phyloP scores from a whole-genome alignment of 2,329 filamentous ascomycete species.

The Fusarium sp. region DNA sequence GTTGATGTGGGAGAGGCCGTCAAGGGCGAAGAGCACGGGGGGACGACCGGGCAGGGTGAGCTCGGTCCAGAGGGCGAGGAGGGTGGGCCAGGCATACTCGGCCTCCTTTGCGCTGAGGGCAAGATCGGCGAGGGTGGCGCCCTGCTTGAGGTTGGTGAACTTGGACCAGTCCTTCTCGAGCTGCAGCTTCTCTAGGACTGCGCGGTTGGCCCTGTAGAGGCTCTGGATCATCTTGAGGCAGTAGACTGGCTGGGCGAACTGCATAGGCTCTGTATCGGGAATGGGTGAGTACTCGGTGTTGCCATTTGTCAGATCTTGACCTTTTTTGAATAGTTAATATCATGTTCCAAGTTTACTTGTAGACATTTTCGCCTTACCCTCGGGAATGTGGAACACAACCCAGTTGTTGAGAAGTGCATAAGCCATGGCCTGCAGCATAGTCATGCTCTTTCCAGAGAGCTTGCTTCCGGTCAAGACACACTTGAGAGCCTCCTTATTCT shows the following conservation, averaged over 20 bases:
- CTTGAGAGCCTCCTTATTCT: slow-evolving; percentile 65
- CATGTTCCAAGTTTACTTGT: too few species aligned
- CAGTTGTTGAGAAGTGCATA: slow-evolving; percentile 85
- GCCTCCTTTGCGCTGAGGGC: slow-evolving; percentile 77
- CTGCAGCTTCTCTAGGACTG: slow-evolving; percentile 66
- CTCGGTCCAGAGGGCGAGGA: slow-evolving; percentile 84
- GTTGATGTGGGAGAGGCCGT: slow-evolving; percentile 87
- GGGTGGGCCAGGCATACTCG: slow-evolving; percentile 82
- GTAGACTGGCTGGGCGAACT: slow-evolving; percentile 84
- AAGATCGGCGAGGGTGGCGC: slow-evolving; percentile 74
- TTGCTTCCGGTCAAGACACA: slow-evolving; percentile 78
- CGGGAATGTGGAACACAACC: slow-evolving; percentile 89
- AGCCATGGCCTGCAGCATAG: slow-evolving; percentile 84
- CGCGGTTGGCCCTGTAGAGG: slow-evolving; percentile 77
- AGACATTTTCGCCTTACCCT: slow-evolving; percentile 66
- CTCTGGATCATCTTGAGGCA: slow-evolving; percentile 78
- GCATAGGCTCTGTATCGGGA: slow-evolving; percentile 63
- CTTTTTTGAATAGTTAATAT: slow-evolving; percentile 49
- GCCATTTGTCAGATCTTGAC: slow-evolving; percentile 82
- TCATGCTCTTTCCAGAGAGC: slow-evolving; percentile 85
- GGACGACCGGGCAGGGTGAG: slow-evolving; percentile 66
- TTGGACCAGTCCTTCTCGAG: slow-evolving; percentile 57
- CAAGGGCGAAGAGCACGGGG: slow-evolving; percentile 78
- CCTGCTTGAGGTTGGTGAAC: slow-evolving; percentile 59
- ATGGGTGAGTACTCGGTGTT: slow-evolving; percentile 83